These are phyloP conservation scores for Verticillium zaregamsianum DNA, from an alignment of 2,329 filamentous ascomycete species.

Conservation along the genomic window DNA sequence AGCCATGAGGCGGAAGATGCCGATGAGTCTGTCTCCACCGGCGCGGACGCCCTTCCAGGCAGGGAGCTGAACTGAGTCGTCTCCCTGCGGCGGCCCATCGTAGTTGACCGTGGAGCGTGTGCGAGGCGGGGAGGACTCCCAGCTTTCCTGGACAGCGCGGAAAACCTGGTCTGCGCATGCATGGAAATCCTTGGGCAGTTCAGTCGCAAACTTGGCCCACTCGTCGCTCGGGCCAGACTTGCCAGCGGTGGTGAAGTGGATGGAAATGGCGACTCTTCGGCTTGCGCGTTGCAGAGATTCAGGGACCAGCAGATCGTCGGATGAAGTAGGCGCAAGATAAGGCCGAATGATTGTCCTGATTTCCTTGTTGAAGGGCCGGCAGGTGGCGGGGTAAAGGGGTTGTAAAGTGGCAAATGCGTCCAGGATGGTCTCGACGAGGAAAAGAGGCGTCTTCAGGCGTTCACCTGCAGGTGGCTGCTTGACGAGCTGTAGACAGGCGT, in stretches of 20 bases:
- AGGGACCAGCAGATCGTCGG: conserved; percentile 44
- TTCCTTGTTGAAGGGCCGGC: conserved; percentile 70
- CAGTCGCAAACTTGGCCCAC: conserved; percentile 66
- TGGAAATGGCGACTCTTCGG: conserved; percentile 61
- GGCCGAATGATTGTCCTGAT: conserved; percentile 57
- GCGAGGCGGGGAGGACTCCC: conserved; percentile 63
- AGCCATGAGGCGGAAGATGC: conserved; percentile 61
- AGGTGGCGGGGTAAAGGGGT: conserved; percentile 76
- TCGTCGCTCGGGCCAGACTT: conserved; percentile 75
- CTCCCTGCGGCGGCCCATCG: conserved; percentile 42
- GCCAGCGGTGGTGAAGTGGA: conserved; percentile 77
- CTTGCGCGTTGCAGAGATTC: conserved; percentile 52
- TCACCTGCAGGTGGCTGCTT: conserved; percentile 38
- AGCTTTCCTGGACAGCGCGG: conserved; percentile 74
- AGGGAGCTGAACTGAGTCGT: conserved; percentile 48
- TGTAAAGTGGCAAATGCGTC: conserved; percentile 68
- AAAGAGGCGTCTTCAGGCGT: conserved; percentile 33
- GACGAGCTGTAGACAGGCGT: conserved; percentile 65
- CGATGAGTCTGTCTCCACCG: conserved; percentile 65
- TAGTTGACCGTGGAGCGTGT: conserved; percentile 35
- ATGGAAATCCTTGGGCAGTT: conserved; percentile 62
- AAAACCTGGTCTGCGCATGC: conserved; percentile 71
- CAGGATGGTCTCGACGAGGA: conserved; percentile 63
- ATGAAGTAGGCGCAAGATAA: conserved; percentile 62
- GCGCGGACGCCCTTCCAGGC: conserved; percentile 71